Percentiles rank a stretch among this genome's conserved stretches.
Conservation (phyloP, 306 rosid species). For the Sindora glabra region DNA sequence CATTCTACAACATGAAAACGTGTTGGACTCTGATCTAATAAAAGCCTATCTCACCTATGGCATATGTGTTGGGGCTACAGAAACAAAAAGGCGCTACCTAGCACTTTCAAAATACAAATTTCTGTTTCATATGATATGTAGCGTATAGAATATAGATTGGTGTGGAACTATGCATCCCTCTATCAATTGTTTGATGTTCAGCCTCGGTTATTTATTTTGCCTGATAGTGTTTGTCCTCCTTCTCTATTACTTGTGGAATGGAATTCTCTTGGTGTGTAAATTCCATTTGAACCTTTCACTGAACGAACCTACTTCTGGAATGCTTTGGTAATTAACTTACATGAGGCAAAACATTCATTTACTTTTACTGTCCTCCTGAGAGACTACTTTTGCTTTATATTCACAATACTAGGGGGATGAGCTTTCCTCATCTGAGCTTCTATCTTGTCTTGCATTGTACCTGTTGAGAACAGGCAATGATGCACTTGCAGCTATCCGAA, state of each 20-base stretch:
- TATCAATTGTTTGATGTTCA: conserved; percentile 12
- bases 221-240: background rate
- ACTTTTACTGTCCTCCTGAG: conserved; percentile 27
- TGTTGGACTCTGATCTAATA: conserved; percentile 45
- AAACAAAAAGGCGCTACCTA: too few relatives aligned
- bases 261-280: conserved; percentile 14
- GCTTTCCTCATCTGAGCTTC: conserved; percentile 90
- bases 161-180: too few relatives aligned
- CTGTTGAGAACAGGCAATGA: conserved; percentile 84
- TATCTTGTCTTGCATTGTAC: conserved; percentile 57
- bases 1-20: conserved; percentile 36
- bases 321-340: conserved; percentile 15
- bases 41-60: conserved; percentile 34
- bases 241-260: conserved; percentile 1
- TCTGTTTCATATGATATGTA: too few relatives aligned
- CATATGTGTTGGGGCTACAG: conserved; percentile 26
- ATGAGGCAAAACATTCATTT: conserved; percentile 22
- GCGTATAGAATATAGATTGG: too few relatives aligned
- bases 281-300: conserved; percentile 20
- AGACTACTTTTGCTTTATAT: conserved; percentile 29
- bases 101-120: too few relatives aligned
- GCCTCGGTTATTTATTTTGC: background rate
- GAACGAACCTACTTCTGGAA: conserved; percentile 13
- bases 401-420: conserved; percentile 55
- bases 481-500: conserved; percentile 69